Evolutionary conservation across 139 green algal genomes (phyloP).

Genomic region (Chloropicon primus): DNA sequence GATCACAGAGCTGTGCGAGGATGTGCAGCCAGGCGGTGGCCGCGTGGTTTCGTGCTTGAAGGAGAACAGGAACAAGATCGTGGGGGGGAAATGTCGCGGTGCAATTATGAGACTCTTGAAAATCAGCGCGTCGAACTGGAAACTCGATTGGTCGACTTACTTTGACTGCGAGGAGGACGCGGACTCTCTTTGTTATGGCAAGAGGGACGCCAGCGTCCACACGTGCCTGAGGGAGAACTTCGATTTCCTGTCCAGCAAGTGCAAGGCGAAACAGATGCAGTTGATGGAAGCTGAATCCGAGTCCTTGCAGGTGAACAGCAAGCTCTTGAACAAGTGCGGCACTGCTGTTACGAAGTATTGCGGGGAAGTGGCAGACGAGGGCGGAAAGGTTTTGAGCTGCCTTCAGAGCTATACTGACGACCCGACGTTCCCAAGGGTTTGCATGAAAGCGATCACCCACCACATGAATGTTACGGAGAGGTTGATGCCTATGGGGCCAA

Average conservation of each 20-base stretch:
- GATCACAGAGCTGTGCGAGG: conserved; percentile 11
- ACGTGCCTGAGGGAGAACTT: not conserved
- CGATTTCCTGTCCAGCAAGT: not conserved
- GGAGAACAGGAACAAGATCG: conserved; percentile 4
- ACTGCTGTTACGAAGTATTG: not conserved
- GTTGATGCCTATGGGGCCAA: not conserved
- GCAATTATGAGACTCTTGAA: not conserved
- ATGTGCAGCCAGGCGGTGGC: conserved; percentile 19
- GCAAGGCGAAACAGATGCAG: not conserved
- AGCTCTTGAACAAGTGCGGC: not conserved
- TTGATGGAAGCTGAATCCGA: not conserved
- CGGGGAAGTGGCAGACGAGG: not conserved
- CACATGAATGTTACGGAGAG: not conserved
- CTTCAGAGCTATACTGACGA: not conserved
- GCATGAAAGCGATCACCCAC: not conserved
- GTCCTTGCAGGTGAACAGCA: not conserved
- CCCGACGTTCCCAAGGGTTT: not conserved
- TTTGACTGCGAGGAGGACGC: not conserved
- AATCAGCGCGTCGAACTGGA: not conserved
- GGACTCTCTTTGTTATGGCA: not conserved
- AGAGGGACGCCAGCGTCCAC: not conserved
- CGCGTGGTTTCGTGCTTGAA: conserved; percentile 25
- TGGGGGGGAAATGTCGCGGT: not conserved
- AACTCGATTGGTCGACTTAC: not conserved
- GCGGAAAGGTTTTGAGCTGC: not conserved